Evolutionary conservation across 257 asterid species (phyloP), one percentile per base, ranked within the genome.

Genomic region (Solanum gandarillasii): DNA sequence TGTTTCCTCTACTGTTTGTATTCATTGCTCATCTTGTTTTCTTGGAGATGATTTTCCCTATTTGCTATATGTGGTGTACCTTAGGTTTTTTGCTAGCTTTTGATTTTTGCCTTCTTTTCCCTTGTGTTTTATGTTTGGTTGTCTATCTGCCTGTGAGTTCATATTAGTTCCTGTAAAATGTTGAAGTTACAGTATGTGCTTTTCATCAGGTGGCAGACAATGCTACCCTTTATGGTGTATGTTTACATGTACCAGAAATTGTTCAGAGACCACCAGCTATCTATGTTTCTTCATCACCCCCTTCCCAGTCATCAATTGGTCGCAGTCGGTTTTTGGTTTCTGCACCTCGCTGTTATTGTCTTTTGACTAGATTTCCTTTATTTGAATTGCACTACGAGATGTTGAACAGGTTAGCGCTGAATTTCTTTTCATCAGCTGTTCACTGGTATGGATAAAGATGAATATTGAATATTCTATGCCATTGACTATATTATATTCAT

Each of bases 301-400:
- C 91, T 89, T 91, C 93, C 87, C 96, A 86, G 58, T 90, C 92
- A 34, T 88, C 90, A 75, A 83, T 87, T 38, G 91, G 96, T 79
- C 55, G 94, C 94, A 91, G 93, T 89, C 91, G 93, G 86, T 95
- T 90, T 91, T 88, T 96, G 94, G 98, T 93, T 88, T 93, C 98
- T 87, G 99, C 99, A 58, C 98, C 99, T 87, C 98, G 98, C 88
- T 96, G 99, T 90, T 96, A 95, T 90, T 96, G 99, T 90, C 91
- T 96, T 87, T 88, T 96, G 85, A 96, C 99, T 81, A 94, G 95
- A 91, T 94, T 95, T 89, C 99, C 99, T 52, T 95, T 96, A 88
- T 96, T 96, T 87, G 98, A 93, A 91, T 92, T 96, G 84, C 98
- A 96, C 88, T 96, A 90, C 86, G 95, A 94, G 95, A 93, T 96